Percentiles rank a stretch among this genome's conserved stretches.
Evolutionary conservation across 768 basidiomycete genomes (phyloP).

Genomic region (Crassisporium funariophilum): DNA sequence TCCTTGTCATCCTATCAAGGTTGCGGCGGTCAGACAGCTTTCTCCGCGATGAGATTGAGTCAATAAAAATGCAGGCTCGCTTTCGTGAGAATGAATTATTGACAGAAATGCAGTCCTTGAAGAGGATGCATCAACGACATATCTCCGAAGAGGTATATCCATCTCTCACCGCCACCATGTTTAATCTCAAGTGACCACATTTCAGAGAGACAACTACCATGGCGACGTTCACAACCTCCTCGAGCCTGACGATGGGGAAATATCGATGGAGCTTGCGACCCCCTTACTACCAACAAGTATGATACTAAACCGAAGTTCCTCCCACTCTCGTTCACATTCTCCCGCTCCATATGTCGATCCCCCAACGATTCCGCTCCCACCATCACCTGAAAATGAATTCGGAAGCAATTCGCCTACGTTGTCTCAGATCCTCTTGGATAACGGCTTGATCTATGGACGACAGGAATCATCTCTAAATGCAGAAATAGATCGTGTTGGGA

Average conservation of each 20-base stretch:
- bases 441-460: no score
- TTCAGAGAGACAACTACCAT: slow-evolving; percentile 3
- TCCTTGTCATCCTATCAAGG: slow-evolving; percentile 16
- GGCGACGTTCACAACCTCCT: slow-evolving; percentile 19
- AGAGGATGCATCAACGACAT: slow-evolving; percentile 7
- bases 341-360: slow-evolving; percentile 12
- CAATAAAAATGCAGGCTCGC: slow-evolving; percentile 20
- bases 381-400: slow-evolving; percentile 13
- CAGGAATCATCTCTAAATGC: no score
- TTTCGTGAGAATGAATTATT: slow-evolving; percentile 36
- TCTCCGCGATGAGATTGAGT: slow-evolving; percentile 33
- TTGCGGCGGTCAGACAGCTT: slow-evolving; percentile 29
- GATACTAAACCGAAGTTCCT: slow-evolving; percentile 7
- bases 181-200: not conserved
- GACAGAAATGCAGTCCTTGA: slow-evolving; percentile 26
- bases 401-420: slow-evolving; percentile 4
- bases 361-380: slow-evolving; percentile 14
- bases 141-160: slow-evolving; percentile 4
- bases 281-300: slow-evolving; percentile 41
- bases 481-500: no score
- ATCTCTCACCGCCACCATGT: not conserved
- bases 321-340: slow-evolving; percentile 7
- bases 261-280: slow-evolving; percentile 55
- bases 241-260: slow-evolving; percentile 39
- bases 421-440: not conserved